Base-by-base conservation (phyloP, 2,329 filamentous ascomycete genomes). In the Hortaea werneckii region DNA sequence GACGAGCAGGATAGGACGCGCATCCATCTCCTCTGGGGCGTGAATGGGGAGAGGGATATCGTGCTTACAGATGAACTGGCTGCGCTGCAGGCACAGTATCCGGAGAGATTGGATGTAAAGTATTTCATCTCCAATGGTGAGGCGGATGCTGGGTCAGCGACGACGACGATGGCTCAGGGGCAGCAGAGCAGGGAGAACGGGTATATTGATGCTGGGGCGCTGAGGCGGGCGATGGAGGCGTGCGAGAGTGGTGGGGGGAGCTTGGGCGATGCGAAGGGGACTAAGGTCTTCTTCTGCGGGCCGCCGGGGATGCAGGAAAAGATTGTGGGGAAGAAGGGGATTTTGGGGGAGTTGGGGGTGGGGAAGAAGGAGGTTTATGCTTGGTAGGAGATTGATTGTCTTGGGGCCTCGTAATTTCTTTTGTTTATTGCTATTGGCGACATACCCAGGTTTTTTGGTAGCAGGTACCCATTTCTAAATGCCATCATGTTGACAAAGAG, bases 241-340 rank as follows among this genome's bases (percentile, higher is more conserved):
- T 57, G 54, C n/a, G 56, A 63, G 41, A 41, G 37, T 27, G 3
- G 56, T 49, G 49, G 44, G 9, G n/a, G 37, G 6, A 32, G 34
- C 13, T 58, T 51, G 42, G 59, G 59, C 4, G 59, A 63, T 42
- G 58, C 46, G 29, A 63, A 65, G 50, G 65, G 71, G 29, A 69
- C 67, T 2, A 82, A 82, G 63, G 77, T 86, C 0, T 81, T 85
- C 56, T 69, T 86, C 1, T 85, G 81, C 58, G 82, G 83, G 0
- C 83, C 83, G 12, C 80, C 81, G 1, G 70, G 71, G 0, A 84
- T 86, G 80, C 78, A 84, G 60, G 67, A 67, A 46, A 70, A 73
- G 8, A 58, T 83, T 34, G 67, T 75, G 2, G 77, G 76, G 4
- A 65, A 65, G 35, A 63, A 65, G 44, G 80, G 80, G 0, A 67